Evolutionary conservation across 257 asterid genomes (phyloP), one percentile per base, ranked within the genome.

Genomic region (Solanum chmielewskii): DNA sequence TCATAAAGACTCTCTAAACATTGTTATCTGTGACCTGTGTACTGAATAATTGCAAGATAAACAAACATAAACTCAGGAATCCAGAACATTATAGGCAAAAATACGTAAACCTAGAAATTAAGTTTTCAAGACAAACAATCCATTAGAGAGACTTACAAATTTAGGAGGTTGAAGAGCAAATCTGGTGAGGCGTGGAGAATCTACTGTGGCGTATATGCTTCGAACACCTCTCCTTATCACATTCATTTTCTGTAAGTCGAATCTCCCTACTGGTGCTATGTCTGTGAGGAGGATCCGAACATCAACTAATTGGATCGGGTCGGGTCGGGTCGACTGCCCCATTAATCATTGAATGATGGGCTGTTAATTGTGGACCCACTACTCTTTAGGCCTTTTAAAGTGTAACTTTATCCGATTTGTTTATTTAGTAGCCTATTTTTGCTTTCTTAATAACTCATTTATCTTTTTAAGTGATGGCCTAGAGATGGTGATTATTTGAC

Each of bases 81-180:
- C 64, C n/a, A 18, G 78, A 71, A 35, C 9, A 33, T 73, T 35
- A 73, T 1, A 73, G 16, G 47, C 47, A 73, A 73, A 73, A 73
- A 35, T 35, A 16, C 14, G 45, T 9, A 71, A 71, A 33, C 27
- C 42, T 70, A 70, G 80, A 18, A 2, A 9, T 35, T 71, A 56
- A 56, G 64, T 7, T 18, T 69, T 31, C 16, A n/a, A 62, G 7
- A 4, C 3, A 62, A 11, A 62, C 15, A 10, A 62, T 62, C 29
- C 29, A 52, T 52, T 16, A 52, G 62, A 56, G 18, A 18, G 2
- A 74, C 25, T 56, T 91, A 95, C 98, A 27, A 83, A 52, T 75
- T 93, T 96, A 7, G 99, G 98, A 83, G 98, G 90, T 10, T 66
- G 95, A 42, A 96, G 96, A 85, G 92, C 84, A 86, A 96, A 90